Evolutionary conservation across 2,329 filamentous ascomycete species (phyloP), one percentile per base, ranked within the genome.

Genomic region (Plectosphaerella sp.): DNA sequence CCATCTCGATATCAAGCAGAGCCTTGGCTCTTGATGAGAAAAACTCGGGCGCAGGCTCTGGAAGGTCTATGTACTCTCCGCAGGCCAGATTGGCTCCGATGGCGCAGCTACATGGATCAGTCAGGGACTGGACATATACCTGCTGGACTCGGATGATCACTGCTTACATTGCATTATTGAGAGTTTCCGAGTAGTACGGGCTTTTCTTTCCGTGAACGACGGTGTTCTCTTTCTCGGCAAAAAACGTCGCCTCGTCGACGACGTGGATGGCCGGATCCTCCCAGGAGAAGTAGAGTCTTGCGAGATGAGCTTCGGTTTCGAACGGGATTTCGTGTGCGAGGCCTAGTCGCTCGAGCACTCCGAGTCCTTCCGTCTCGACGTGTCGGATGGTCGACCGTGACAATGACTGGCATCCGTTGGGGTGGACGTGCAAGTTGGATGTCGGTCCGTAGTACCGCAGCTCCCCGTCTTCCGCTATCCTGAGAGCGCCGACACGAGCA

Each of bases 41-140:
- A 42, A 64, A 64, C 12, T 63, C 60, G 6, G 61, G 52, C 62
- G 39, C 64, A 59, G 55, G 72, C 64, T 39, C 71, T 66, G 53
- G 73, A 61, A 58, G 47, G 46, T 57, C 37, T 52, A 41, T 20
- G 22, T 16, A 20, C 37, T 48, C 35, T 3, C 33, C n/a, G 15
- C 47, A 2, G 51, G 47, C 53, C 16, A 57, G 18, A 33, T 37
- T 41, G 4, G 58, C 56, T 7, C 56, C 58, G 4, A 59, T 49
- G 0, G 58, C 58, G 22, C 36, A 52, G 20, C 51, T 52, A 12
- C 3, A 47, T 20, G 15, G 6, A 20, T 43, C 41, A 22, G 41
- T 18, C n/a, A 43, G 41, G n/a, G 41, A n/a, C n/a, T n/a, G n/a
- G n/a, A 43, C 41, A 43, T 43, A 22, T n/a, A 39, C 37, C 5